phyloP scores from a whole-genome alignment of 1,284 basidiomycete genomes.

The Volvariella surrecta region DNA sequence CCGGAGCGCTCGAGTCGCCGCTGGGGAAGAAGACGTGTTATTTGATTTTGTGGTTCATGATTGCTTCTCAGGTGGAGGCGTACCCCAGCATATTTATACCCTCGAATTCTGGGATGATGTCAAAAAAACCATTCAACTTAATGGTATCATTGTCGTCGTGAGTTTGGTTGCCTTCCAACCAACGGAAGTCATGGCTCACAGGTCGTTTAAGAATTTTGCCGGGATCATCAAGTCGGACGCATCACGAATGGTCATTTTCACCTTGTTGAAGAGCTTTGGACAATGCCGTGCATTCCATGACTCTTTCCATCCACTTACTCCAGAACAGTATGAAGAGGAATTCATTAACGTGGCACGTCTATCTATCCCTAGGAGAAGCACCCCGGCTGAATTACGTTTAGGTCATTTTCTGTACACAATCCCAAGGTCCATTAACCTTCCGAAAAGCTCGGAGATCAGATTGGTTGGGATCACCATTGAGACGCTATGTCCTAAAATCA shows the following conservation, averaged over 20 bases:
- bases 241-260: constrained; percentile 59
- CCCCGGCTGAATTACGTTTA: constrained; percentile 18
- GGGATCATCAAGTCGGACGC: constrained; percentile 58
- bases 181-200: not conserved
- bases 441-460: constrained; percentile 45
- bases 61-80: constrained; percentile 83
- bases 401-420: constrained; percentile 76
- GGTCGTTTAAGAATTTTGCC: constrained; percentile 34
- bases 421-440: constrained; percentile 53
- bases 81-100: constrained; percentile 79
- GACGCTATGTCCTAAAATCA: constrained; percentile 39
- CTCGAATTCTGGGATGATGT: constrained; percentile 74
- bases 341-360: constrained; percentile 68
- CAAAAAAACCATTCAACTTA: constrained; percentile 51
- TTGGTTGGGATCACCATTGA: constrained; percentile 60
- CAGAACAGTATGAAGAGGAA: constrained; percentile 40
- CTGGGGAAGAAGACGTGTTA: constrained; percentile 17
- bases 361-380: constrained; percentile 1
- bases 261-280: constrained; percentile 57
- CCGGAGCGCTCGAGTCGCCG: constrained; percentile 23
- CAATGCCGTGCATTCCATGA: constrained; percentile 82
- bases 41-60: constrained; percentile 86
- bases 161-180: constrained; percentile 18
- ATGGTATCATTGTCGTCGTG: constrained; percentile 77
- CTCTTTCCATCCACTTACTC: constrained; percentile 30